Conservation (phyloP, 495 filamentous ascomycete genomes). For the Penicillium arizonense region DNA sequence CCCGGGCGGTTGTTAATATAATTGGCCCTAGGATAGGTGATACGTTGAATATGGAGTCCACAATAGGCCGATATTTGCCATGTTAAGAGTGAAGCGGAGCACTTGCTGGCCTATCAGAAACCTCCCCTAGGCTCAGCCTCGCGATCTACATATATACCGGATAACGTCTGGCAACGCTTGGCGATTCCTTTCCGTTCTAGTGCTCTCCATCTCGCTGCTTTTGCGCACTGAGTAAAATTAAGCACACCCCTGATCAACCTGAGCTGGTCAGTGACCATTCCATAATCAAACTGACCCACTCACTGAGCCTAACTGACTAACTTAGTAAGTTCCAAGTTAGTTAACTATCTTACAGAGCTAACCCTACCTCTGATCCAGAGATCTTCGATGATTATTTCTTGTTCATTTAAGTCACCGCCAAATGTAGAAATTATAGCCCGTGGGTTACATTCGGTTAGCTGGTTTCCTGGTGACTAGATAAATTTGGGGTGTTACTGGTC, state of each 20-base stretch:
- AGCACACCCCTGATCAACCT: neutral
- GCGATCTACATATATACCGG: neutral
- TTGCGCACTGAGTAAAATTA: constrained; percentile 1
- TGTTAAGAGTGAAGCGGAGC: no score
- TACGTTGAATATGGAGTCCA: no score
- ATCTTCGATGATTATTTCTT: no score
- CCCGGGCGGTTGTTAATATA: no score
- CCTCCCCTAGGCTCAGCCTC: neutral
- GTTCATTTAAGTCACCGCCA: neutral
- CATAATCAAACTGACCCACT: no score
- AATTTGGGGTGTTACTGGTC: constrained; percentile 1
- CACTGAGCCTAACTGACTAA: no score
- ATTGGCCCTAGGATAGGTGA: no score
- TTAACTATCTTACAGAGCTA: no score
- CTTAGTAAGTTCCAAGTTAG: no score
- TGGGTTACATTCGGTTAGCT: constrained; percentile 28
- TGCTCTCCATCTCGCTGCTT: constrained; percentile 3
- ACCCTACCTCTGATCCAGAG: no score
- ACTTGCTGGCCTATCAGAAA: no score
- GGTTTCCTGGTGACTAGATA: constrained; percentile 7
- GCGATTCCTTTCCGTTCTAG: neutral
- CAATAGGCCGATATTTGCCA: no score
- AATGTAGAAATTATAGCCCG: neutral
- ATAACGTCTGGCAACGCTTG: neutral
- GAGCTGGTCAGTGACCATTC: neutral